phyloP scores from a whole-genome alignment of 2,329 filamentous ascomycete genomes.

The Xylariomycetidae sp. region DNA sequence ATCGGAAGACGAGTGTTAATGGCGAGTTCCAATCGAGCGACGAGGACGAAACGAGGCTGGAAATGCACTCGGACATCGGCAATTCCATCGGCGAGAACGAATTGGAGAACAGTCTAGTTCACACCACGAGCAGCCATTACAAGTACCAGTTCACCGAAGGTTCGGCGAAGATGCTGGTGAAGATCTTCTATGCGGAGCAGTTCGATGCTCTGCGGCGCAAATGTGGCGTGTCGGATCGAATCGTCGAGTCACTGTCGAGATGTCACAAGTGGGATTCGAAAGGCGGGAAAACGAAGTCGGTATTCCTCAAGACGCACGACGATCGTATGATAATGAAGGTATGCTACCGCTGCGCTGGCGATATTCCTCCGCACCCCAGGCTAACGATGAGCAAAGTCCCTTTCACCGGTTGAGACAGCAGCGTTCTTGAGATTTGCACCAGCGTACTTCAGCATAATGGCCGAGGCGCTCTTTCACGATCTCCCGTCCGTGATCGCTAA shows the following conservation, averaged over 20 bases:
- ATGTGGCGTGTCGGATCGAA: conserved; percentile 87
- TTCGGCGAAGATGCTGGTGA: conserved; percentile 92
- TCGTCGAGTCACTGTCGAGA: conserved; percentile 89
- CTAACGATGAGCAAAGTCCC: conserved; percentile 49
- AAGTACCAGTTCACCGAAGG: conserved; percentile 95
- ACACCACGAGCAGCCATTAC: conserved; percentile 84
- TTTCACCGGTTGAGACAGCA: conserved; percentile 86
- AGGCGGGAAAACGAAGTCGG: conserved; percentile 94
- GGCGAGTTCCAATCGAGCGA: conserved; percentile 14
- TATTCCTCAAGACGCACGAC: conserved; percentile 95
- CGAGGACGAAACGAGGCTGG: conserved; percentile 28
- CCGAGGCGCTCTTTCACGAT: conserved; percentile 90
- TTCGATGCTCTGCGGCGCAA: conserved; percentile 93
- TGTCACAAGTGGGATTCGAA: conserved; percentile 98
- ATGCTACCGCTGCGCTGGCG: too few relatives aligned
- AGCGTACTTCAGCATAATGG: conserved; percentile 96
- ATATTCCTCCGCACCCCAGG: background rate
- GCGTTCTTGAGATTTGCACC: conserved; percentile 95
- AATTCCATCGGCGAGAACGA: conserved; percentile 52
- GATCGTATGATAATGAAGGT: conserved; percentile 86
- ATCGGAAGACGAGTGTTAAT: conserved; percentile 15
- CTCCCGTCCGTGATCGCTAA: conserved; percentile 96
- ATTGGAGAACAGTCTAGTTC: conserved; percentile 79
- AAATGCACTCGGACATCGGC: conserved; percentile 22
- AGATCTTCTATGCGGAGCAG: conserved; percentile 97